Percentiles rank a stretch among this genome's conserved stretches.
Conservation (phyloP, 768 basidiomycete genomes). For the Amanita pseudoporphyria region DNA sequence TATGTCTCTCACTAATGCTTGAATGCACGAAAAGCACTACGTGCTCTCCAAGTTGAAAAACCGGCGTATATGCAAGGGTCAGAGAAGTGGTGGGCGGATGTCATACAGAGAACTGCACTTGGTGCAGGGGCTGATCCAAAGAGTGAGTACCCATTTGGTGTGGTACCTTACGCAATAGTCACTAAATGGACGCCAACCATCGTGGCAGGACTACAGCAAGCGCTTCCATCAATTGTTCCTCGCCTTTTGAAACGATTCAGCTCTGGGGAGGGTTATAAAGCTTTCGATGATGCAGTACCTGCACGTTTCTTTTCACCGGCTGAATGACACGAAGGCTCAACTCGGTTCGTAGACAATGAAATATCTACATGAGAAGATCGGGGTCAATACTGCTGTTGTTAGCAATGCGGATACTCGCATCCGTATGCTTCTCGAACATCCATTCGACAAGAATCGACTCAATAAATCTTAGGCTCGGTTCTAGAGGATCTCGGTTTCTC, state of each 20-base stretch:
- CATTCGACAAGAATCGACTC: neutral
- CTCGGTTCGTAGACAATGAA: slow-evolving; percentile 26
- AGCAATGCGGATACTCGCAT: slow-evolving; percentile 71
- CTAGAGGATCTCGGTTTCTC: slow-evolving; percentile 54
- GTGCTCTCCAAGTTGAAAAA: slow-evolving; percentile 40
- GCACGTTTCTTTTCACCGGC: slow-evolving; percentile 15
- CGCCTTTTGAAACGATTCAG: slow-evolving; percentile 60
- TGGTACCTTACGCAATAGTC: neutral
- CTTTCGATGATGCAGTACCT: slow-evolving; percentile 23
- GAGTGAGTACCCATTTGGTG: slow-evolving; percentile 25
- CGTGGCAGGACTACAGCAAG: slow-evolving; percentile 39
- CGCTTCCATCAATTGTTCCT: slow-evolving; percentile 47
- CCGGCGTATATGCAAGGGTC: slow-evolving; percentile 51
- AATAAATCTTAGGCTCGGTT: slow-evolving; percentile 27
- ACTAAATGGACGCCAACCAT: too few species aligned
- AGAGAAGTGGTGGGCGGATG: slow-evolving; percentile 67
- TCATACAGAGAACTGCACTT: slow-evolving; percentile 63
- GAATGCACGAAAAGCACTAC: slow-evolving; percentile 24
- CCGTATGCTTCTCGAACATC: slow-evolving; percentile 27
- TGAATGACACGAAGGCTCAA: neutral
- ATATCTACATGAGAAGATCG: slow-evolving; percentile 30
- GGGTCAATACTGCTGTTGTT: slow-evolving; percentile 46
- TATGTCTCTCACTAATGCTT: neutral
- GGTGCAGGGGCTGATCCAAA: slow-evolving; percentile 60
- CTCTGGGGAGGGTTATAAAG: slow-evolving; percentile 56